These are phyloP conservation scores for Rutidosis leptorrhynchoides DNA, from an alignment of 129 eudicot genomes.

Conservation along the genomic window DNA sequence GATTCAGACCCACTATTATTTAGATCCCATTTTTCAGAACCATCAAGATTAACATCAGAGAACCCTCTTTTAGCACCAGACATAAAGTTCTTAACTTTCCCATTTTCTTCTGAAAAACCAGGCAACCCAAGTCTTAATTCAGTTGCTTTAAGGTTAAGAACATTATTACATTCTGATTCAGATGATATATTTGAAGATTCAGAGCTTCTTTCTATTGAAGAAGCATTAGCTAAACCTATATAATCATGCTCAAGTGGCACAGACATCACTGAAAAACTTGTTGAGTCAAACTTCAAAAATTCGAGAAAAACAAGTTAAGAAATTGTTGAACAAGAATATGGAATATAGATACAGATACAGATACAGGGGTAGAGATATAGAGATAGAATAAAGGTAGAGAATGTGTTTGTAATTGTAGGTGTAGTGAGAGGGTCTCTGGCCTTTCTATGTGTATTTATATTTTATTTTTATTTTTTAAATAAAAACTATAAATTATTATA, in stretches of 20 bases:
- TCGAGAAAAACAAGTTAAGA: background rate
- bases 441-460: conserved; percentile 49
- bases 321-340: conserved; percentile 11
- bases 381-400: conserved; percentile 22
- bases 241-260: conserved; percentile 73
- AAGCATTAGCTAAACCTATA: conserved; percentile 71
- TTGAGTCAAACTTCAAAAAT: conserved; percentile 13
- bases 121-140: conserved; percentile 94
- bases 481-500: too few relatives aligned
- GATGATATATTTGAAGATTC: conserved; percentile 32
- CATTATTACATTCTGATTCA: conserved; percentile 33
- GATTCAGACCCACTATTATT: conserved; percentile 48
- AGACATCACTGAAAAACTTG: conserved; percentile 51
- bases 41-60: conserved; percentile 56
- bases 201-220: conserved; percentile 48
- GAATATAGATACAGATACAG: conserved; percentile 11
- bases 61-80: conserved; percentile 80
- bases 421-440: conserved; percentile 64
- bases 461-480: background rate
- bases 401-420: conserved; percentile 28
- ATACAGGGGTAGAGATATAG: background rate
- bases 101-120: conserved; percentile 51
- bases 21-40: conserved; percentile 60
- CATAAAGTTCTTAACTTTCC: conserved; percentile 40
- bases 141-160: conserved; percentile 67